Evolutionary conservation across 2,329 filamentous ascomycete species (phyloP), one percentile per base, ranked within the genome.

Genomic region (Cryphonectria radicalis): DNA sequence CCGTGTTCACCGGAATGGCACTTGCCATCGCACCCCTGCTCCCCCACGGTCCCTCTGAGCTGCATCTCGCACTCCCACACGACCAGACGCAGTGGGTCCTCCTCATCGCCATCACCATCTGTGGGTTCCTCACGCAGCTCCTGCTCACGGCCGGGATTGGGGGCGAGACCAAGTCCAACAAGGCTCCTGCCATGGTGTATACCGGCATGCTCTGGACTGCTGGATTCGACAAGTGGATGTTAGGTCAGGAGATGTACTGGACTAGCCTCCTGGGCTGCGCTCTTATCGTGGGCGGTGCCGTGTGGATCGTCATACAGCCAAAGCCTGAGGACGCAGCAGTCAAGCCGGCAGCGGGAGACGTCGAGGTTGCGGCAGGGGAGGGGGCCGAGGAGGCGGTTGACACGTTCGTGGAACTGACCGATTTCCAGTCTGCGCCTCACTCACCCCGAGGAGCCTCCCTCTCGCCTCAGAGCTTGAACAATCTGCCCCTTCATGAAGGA

Each of bases 61-160:
- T 1, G 82, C 79, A 59, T 86, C 88, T 74, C 75, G 81, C 79
- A 2, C 76, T 85, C 32, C 83, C 84, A 1, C 75, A 80, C 5
- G 78, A 83, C 37, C 13, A 76, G 55, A 81, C 80, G 70, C 85
- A 95, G 78, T 95, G 92, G 91, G 79, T 83, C 0, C 85, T 94
- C 55, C 82, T 97, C 17, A 67, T 90, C 0, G 88, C 91, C 55
- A 83, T 97, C 7, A 93, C 92, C 0, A 77, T 89, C 0, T 91
- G 91, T 74, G 95, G 95, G 0, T 65, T 73, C 37, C 46, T 67
- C 2, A 69, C 72, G 4, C 95, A 97, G 86, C 94, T 94, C 75
- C 85, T 97, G n/a, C 83, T 97, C 25, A 96, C 94, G 1, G 87
- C 89, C 0, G 94, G 93, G 0, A 82, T 98, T 63, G 83, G 91